Evolutionary conservation across 768 basidiomycete genomes (phyloP).

Genomic region (Leccinum boreale): DNA sequence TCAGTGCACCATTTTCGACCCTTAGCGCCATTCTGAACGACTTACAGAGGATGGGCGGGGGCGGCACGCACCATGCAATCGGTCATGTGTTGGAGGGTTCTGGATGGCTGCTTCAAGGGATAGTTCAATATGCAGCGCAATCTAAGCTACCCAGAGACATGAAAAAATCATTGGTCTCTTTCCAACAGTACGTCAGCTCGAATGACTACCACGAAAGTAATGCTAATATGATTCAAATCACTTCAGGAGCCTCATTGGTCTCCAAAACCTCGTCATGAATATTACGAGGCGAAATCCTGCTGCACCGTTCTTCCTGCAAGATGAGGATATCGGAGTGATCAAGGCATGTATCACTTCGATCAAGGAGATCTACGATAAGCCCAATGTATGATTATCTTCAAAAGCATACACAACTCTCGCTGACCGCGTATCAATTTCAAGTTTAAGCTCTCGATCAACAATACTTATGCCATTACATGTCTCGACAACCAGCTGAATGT

Average conservation of each 20-base stretch:
- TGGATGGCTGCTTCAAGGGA: conserved; percentile 14
- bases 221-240: background rate
- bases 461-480: background rate
- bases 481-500: background rate
- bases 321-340: conserved; percentile 8
- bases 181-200: conserved; percentile 2
- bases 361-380: background rate
- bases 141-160: background rate
- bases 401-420: background rate
- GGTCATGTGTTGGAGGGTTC: conserved; percentile 11
- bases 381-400: background rate
- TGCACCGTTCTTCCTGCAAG: conserved; percentile 10
- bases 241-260: conserved; percentile 6
- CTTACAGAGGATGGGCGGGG: conserved; percentile 6
- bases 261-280: conserved; percentile 6
- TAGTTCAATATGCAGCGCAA: background rate
- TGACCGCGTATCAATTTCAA: background rate
- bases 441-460: background rate
- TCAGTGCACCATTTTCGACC: background rate
- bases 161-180: conserved; percentile 1
- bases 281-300: background rate
- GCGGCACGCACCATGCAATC: conserved; percentile 13
- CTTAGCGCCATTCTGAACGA: background rate
- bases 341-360: conserved; percentile 10
- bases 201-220: too few species aligned